Evolutionary conservation across 148 eudicot species (phyloP).

Genomic region (Dianthus caryophyllus): DNA sequence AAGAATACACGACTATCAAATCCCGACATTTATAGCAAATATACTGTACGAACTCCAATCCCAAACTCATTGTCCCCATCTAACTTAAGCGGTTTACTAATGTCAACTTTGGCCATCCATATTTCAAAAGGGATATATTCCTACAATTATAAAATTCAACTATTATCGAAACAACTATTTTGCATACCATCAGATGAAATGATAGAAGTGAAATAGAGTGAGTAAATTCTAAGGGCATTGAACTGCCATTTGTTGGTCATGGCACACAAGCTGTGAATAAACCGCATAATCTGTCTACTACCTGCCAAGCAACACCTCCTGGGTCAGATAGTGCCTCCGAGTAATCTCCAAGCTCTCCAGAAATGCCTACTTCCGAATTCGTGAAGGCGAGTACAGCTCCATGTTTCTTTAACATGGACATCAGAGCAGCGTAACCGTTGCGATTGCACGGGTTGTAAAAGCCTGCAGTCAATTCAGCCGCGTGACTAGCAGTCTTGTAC

Average conservation of each 20-base stretch:
- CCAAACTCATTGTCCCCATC: no score
- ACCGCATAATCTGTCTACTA: slow-evolving; percentile 32
- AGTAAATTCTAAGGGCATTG: neutral
- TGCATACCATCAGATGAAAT: neutral
- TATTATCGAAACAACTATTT: no score
- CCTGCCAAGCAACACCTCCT: slow-evolving; percentile 88
- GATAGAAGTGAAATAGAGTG: neutral
- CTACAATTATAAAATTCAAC: no score
- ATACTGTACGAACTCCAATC: no score
- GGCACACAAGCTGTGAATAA: neutral
- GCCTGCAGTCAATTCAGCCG: slow-evolving; percentile 95
- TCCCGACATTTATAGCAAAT: neutral
- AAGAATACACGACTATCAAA: neutral
- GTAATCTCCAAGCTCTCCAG: slow-evolving; percentile 44
- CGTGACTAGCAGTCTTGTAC: slow-evolving; percentile 98
- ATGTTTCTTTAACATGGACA: slow-evolving; percentile 79
- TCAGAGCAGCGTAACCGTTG: slow-evolving; percentile 75
- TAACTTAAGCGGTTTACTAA: no score
- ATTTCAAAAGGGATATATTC: no score
- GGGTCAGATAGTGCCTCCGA: slow-evolving; percentile 72
- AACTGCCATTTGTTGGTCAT: neutral
- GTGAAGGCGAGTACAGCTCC: slow-evolving; percentile 57
- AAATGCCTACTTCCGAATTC: slow-evolving; percentile 50
- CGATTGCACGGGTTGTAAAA: slow-evolving; percentile 82
- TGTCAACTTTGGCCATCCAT: no score